Conservation (phyloP, 208 protist species). For the Trypanosoma avium region DNA sequence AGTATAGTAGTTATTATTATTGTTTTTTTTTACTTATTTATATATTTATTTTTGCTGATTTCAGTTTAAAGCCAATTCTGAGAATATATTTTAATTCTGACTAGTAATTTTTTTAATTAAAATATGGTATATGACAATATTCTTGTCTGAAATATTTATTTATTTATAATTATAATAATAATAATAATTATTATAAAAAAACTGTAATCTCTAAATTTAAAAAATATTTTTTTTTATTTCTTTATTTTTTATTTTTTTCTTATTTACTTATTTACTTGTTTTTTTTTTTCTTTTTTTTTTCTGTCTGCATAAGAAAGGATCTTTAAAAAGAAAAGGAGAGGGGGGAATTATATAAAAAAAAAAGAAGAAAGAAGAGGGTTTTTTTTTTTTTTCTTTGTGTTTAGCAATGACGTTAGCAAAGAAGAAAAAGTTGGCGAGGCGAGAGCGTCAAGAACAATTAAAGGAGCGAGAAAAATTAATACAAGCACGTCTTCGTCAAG, state of each 20-base stretch:
- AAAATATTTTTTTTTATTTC: not conserved
- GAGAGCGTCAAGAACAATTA: conserved; percentile 49
- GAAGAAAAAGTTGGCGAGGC: conserved; percentile 25
- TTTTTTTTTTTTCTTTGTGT: not conserved
- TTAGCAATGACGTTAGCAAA: conserved; percentile 12
- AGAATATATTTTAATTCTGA: no score
- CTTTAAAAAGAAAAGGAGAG: conserved; percentile 16
- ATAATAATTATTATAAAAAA: no score
- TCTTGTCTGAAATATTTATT: no score
- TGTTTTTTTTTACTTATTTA: no score
- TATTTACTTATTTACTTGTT: not conserved
- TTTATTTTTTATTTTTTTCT: not conserved
- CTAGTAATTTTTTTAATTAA: no score
- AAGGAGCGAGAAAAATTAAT: conserved; percentile 38
- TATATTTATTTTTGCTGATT: no score
- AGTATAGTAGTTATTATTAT: no score
- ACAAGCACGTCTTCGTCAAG: conserved; percentile 34
- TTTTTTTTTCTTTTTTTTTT: conserved; percentile 5
- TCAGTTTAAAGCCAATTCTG: no score
- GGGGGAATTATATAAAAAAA: conserved; percentile 9
- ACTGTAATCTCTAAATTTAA: no score
- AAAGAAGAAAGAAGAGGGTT: conserved; percentile 7
- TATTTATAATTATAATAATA: no score
- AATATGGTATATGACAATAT: no score
- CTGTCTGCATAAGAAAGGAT: conserved; percentile 8